Base-by-base conservation (phyloP, 2,329 filamentous ascomycete genomes). In the Apiospora malaysiana region DNA sequence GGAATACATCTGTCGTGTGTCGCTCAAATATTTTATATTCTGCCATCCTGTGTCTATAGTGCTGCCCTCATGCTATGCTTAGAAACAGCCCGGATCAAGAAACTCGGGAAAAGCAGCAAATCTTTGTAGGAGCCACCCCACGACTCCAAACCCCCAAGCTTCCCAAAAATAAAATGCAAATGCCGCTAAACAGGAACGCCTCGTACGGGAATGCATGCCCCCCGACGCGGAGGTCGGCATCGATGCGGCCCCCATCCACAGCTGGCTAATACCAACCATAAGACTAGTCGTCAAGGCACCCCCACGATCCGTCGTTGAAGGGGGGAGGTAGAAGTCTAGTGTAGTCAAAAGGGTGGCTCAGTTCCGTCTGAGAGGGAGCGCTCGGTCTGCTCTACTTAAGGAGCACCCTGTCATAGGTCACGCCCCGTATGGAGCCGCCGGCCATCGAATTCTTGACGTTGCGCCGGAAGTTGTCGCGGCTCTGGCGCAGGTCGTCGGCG, bases 391-490 rank as follows among this genome's bases (percentile, higher is more conserved):
- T 42, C 67, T 69, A 71, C 68, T 85, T 93, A 83, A 90, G 92
- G 78, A 94, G 81, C 51, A 98, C 95, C 69, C 91, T 87, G 74
- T 98, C 94, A 78, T 94, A 99, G 8, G 83, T 81, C 75, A 91
- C 86, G 2, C 91, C 92, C 81, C 90, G 91, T 51, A 98, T 91
- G 0, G 84, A 83, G 8, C 94, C 94, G 69, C 96, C 96, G 4
- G 85, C 86, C 93, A 99, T 97, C 8, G 94, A 88, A 27, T 87
- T 88, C 77, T 93, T 89, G 49, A 98, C 96, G 79, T 98, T 98
- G 72, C 94, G 88, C 87, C 95, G 96, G 84, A 99, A 99, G 42
- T 87, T 89, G 69, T 98, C 96, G 47, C 94, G 86, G 81, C 96
- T 97, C 66, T 87, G 87, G 77, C 95, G 91, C 76, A 99, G 85